phyloP scores from a whole-genome alignment of 2,329 filamentous ascomycete genomes.

The Aspergillus melleus region DNA sequence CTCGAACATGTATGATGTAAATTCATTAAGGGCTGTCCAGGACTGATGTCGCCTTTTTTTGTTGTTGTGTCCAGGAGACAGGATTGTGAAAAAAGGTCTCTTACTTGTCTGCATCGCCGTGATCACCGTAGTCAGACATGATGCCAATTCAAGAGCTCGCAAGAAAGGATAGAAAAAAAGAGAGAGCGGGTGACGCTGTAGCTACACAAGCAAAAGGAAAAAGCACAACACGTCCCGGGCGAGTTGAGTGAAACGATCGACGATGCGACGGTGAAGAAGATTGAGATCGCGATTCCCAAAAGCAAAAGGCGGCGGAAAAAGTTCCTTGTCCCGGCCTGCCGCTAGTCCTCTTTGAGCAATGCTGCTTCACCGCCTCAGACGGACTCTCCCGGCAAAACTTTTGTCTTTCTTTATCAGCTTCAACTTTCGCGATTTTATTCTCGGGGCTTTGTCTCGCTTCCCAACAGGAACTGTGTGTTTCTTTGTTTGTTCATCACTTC shows the following conservation, averaged over 20 bases:
- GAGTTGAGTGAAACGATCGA: constrained; percentile 14
- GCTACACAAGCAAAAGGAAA: constrained; percentile 12
- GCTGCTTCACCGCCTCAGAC: constrained; percentile 31
- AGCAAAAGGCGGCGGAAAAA: constrained; percentile 37
- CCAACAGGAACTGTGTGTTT: neutral
- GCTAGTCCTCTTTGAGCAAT: constrained; percentile 27
- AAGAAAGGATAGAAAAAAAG: constrained; percentile 15
- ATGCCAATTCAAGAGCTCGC: constrained; percentile 20
- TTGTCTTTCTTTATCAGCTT: constrained; percentile 13
- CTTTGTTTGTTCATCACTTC: neutral
- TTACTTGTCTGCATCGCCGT: constrained; percentile 62
- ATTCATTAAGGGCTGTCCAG: neutral
- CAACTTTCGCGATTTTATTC: neutral
- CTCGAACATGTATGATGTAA: neutral
- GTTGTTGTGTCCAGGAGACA: constrained; percentile 14
- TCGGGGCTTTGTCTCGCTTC: neutral
- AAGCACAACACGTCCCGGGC: constrained; percentile 9
- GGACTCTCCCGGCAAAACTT: constrained; percentile 31
- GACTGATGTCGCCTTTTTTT: neutral
- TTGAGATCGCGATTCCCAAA: constrained; percentile 25
- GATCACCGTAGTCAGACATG: constrained; percentile 76
- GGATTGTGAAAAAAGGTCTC: constrained; percentile 25
- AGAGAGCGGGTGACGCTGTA: constrained; percentile 6
- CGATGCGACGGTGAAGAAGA: constrained; percentile 21
- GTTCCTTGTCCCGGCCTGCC: constrained; percentile 23